phyloP scores from a whole-genome alignment of 164 flowering plant genomes.

The Paratinospora sagittata region DNA sequence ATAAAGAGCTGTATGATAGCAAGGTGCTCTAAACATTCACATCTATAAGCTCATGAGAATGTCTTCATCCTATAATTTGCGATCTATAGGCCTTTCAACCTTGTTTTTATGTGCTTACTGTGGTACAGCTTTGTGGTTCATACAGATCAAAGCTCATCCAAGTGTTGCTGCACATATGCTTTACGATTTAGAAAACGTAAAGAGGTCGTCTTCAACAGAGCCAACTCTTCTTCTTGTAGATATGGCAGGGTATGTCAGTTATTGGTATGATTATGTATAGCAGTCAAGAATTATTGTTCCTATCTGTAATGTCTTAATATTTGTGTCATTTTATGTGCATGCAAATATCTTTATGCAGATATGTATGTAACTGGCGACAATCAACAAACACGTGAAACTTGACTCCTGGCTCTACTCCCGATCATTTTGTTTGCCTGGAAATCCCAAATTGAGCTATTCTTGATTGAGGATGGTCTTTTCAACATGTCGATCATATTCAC shows the following conservation, averaged over 20 bases:
- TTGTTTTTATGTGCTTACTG: slow-evolving; percentile 11
- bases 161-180: slow-evolving; percentile 94
- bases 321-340: too few relatives aligned
- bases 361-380: too few relatives aligned
- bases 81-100: too few relatives aligned
- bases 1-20: slow-evolving; percentile 79
- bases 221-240: slow-evolving; percentile 86
- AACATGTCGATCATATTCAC: not conserved
- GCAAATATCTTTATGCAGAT: too few relatives aligned
- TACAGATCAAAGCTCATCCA: slow-evolving; percentile 80
- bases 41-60: slow-evolving; percentile 1
- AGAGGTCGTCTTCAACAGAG: slow-evolving; percentile 72
- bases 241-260: slow-evolving; percentile 74
- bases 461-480: not conserved
- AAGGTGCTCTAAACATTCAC: slow-evolving; percentile 49
- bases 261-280: not conserved
- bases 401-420: too few relatives aligned
- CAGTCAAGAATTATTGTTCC: not conserved
- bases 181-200: slow-evolving; percentile 74
- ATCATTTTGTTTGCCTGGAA: not conserved
- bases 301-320: not conserved
- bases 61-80: not conserved
- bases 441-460: not conserved
- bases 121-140: not conserved
- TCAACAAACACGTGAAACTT: too few relatives aligned